These are phyloP conservation scores for Cercospora sp. DNA, from an alignment of 2,329 filamentous ascomycete genomes.

Conservation along the genomic window DNA sequence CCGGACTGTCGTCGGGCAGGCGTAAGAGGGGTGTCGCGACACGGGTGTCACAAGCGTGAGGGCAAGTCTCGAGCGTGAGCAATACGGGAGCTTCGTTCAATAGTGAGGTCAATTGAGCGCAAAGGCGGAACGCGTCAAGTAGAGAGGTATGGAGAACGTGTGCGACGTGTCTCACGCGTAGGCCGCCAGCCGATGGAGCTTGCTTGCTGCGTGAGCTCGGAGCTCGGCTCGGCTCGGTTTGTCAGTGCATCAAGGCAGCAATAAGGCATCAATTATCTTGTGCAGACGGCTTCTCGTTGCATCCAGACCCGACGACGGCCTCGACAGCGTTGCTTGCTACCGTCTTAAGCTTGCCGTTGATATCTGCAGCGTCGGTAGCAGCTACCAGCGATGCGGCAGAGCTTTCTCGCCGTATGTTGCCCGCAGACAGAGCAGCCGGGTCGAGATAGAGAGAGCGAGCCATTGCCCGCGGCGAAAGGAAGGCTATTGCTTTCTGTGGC, in stretches of 20 bases:
- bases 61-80: neutral
- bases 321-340: neutral
- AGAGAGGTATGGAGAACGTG: neutral
- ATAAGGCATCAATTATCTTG: neutral
- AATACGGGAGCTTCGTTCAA: neutral
- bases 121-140: neutral
- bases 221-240: neutral
- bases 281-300: neutral
- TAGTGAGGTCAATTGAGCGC: neutral
- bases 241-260: no score
- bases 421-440: neutral
- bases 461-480: conserved; percentile 14
- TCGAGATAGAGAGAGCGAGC: neutral
- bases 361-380: neutral
- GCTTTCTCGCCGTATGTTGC: neutral
- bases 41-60: neutral
- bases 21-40: neutral
- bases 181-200: neutral
- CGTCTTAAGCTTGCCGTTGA: neutral
- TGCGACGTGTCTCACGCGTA: neutral
- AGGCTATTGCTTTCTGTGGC: neutral
- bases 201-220: neutral
- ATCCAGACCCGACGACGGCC: neutral
- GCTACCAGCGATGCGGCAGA: neutral
- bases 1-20: neutral